These are phyloP conservation scores for Cucumis hystrix DNA, from an alignment of 306 rosid genomes.

Conservation along the genomic window DNA sequence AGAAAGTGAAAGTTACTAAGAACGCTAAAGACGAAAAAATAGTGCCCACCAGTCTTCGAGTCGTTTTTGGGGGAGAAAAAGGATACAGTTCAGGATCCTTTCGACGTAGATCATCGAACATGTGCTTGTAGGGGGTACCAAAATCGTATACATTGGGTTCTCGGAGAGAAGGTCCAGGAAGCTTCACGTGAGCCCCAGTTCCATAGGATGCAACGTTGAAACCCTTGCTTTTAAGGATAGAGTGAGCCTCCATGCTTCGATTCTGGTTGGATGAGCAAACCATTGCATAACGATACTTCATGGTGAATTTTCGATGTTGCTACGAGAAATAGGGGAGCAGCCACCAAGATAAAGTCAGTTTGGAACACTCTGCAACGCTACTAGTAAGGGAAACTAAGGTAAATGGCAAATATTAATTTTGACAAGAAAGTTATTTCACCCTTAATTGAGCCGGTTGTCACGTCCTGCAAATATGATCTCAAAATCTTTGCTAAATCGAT, in stretches of 20 bases:
- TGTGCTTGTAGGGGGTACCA: conserved; percentile 86
- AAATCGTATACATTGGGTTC: conserved; percentile 94
- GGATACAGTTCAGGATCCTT: conserved; percentile 93
- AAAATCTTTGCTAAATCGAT: no score
- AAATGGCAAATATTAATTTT: neutral
- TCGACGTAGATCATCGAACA: conserved; percentile 74
- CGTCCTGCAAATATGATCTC: no score
- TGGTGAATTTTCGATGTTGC: neutral
- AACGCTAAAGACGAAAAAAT: neutral
- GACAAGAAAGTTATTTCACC: neutral
- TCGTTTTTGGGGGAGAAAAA: neutral
- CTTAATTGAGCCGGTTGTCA: no score
- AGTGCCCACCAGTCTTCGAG: neutral
- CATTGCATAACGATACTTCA: conserved; percentile 70
- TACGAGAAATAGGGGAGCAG: neutral
- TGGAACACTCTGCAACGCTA: neutral
- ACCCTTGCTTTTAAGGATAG: conserved; percentile 62
- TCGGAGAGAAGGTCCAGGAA: conserved; percentile 92
- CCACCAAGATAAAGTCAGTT: neutral
- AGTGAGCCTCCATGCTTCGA: conserved; percentile 98
- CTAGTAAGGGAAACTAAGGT: neutral
- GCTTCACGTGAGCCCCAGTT: conserved; percentile 88
- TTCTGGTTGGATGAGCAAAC: conserved; percentile 94
- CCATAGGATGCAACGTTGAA: conserved; percentile 85
- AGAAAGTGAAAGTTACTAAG: neutral